Evolutionary conservation across 2,329 filamentous ascomycete species (phyloP).

Genomic region (Penicillium sp.): DNA sequence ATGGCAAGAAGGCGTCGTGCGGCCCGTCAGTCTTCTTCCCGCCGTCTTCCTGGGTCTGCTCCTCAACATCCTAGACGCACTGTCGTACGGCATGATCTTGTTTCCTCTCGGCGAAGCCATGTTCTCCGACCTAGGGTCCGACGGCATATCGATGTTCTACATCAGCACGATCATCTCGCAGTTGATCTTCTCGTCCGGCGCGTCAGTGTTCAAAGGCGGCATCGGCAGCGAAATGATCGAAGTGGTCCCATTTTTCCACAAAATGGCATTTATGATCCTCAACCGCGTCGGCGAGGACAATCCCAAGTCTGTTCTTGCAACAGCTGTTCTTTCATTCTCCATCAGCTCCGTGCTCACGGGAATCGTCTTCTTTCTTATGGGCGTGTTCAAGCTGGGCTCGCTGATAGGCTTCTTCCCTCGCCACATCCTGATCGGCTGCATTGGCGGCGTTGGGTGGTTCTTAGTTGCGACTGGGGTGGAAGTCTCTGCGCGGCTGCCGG

Average conservation of each 20-base stretch:
- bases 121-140: constrained; percentile 80
- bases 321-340: constrained; percentile 87
- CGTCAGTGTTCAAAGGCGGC: constrained; percentile 84
- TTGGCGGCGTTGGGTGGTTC: constrained; percentile 95
- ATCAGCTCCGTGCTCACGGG: constrained; percentile 89
- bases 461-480: constrained; percentile 87
- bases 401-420: constrained; percentile 95
- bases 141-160: constrained; percentile 98
- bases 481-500: constrained; percentile 83
- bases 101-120: constrained; percentile 86
- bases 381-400: constrained; percentile 79
- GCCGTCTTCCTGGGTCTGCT: constrained; percentile 84
- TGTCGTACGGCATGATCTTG: constrained; percentile 95
- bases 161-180: constrained; percentile 95
- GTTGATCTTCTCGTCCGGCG: constrained; percentile 76
- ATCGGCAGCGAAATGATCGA: constrained; percentile 98
- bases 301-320: constrained; percentile 82
- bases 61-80: constrained; percentile 86
- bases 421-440: constrained; percentile 94
- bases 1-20: constrained; percentile 60
- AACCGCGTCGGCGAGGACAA: constrained; percentile 72
- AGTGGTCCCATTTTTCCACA: constrained; percentile 97
- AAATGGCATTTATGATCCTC: constrained; percentile 90
- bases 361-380: constrained; percentile 86
- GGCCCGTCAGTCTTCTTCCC: constrained; percentile 69